These are phyloP conservation scores for Suillus ampliporus DNA, from an alignment of 768 basidiomycete species.

Conservation along the genomic window DNA sequence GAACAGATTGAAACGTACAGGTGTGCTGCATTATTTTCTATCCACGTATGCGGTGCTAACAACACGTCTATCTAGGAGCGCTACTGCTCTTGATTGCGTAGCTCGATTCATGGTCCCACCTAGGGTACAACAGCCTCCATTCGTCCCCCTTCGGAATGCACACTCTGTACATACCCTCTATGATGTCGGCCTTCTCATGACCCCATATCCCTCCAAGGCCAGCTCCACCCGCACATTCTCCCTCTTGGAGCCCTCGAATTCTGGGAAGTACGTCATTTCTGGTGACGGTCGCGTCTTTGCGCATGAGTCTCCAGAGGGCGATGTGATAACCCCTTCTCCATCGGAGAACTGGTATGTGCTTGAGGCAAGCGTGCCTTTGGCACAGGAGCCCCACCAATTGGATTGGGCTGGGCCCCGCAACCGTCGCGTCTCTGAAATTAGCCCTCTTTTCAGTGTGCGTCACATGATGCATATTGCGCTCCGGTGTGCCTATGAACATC, in stretches of 20 bases:
- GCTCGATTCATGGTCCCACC: constrained; percentile 62
- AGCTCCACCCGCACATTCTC: constrained; percentile 45
- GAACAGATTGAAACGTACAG: constrained; percentile 70
- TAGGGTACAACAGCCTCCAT: constrained; percentile 64
- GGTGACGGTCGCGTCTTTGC: constrained; percentile 57
- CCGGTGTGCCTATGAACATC: constrained; percentile 58
- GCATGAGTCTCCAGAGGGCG: constrained; percentile 37
- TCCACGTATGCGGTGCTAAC: constrained; percentile 18
- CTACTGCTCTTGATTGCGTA: constrained; percentile 47
- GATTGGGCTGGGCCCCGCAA: constrained; percentile 37
- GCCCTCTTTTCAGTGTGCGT: constrained; percentile 61
- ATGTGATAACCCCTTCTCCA: constrained; percentile 9
- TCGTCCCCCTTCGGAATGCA: constrained; percentile 56
- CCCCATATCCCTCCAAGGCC: constrained; percentile 21
- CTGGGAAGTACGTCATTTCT: constrained; percentile 53
- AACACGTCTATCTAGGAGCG: constrained; percentile 39
- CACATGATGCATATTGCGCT: constrained; percentile 63
- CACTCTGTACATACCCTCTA: constrained; percentile 57
- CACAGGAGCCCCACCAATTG: constrained; percentile 14
- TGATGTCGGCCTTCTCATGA: constrained; percentile 46
- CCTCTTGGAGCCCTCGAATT: constrained; percentile 53
- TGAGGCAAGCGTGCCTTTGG: constrained; percentile 27
- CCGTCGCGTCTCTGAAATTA: constrained; percentile 50
- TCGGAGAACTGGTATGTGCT: constrained; percentile 34
- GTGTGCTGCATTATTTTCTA: constrained; percentile 43